Base-by-base conservation (phyloP, 1,139 yeast genomes). In the Pichia sp. region DNA sequence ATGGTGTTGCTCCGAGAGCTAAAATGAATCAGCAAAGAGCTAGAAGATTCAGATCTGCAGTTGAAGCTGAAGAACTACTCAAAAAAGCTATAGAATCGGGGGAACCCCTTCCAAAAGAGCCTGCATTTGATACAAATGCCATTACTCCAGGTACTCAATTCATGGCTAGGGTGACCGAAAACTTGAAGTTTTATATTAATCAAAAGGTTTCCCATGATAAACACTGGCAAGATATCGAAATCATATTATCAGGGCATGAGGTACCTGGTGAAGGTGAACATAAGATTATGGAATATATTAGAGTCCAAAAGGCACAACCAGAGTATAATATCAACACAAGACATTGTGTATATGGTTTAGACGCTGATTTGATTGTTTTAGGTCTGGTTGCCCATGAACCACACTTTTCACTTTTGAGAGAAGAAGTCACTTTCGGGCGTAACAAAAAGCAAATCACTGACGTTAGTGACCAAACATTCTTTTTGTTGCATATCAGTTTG, bases 261-360 rank as follows among this genome's bases (percentile, higher is more conserved):
- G 98, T 90, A n/a, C 99, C 99, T 3, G 99, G 99, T 58, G 99
- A 95, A 76, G 99, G 99, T 67, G 99, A 95, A 72, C 99, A 93
- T 72, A 93, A 93, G 68, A 89, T 93, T 62, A 93, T 93, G 99
- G 89, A 88, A 63, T 95, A 83, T 65, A 89, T 95, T 58, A 80
- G 99, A 69, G 76, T 84, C 45, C 85, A 85, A 69, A 83, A 95
- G 61, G 78, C 87, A 13, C 87, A 84, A 60, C 80, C 84, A 0
- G 78, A 77, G 47, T 87, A 89, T 64, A 80, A 91, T 66, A 87
- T 95, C 46, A 89, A 93, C 66, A 82, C 93, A 21, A 82, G 93
- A 64, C 99, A 95, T 66, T 93, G 98, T 74, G 87, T 95, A 54
- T 95, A 95, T 66, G 99, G 99, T 51, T 77, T 95, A 62, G 99